A percentile compares a stretch with the other conserved stretches of the same genome.
Conservation (phyloP, 2,329 filamentous ascomycete species). For the Aspergillus thermomutatus region DNA sequence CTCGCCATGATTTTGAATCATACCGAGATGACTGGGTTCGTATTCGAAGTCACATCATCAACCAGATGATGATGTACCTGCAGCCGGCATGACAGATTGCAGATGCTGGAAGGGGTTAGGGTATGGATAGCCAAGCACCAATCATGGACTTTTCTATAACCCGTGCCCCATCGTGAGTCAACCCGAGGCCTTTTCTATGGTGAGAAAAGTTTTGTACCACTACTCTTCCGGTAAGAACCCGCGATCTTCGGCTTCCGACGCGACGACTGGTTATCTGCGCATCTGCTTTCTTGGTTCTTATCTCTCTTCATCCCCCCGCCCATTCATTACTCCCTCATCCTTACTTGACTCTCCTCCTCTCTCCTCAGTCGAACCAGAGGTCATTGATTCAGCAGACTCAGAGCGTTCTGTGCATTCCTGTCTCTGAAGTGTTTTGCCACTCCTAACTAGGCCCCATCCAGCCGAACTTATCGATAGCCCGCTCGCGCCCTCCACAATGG, state of each 20-base stretch:
- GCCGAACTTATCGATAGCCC: not conserved
- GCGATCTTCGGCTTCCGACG: conserved; percentile 1
- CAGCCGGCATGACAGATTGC: not conserved
- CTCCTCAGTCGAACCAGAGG: not conserved
- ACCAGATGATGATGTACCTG: not conserved
- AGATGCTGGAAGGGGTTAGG: conserved; percentile 9
- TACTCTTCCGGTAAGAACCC: conserved; percentile 7
- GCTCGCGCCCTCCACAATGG: conserved; percentile 29
- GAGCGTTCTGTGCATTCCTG: not conserved
- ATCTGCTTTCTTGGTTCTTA: conserved; percentile 2
- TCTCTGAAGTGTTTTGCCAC: not conserved
- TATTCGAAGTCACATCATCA: not conserved
- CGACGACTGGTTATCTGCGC: conserved; percentile 3
- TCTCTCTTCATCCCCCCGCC: conserved; percentile 9
- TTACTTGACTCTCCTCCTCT: not conserved
- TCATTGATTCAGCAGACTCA: not conserved
- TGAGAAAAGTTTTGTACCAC: conserved; percentile 11
- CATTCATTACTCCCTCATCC: not conserved
- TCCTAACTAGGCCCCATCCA: not conserved
- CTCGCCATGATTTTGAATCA: not conserved
- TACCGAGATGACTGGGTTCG: not conserved
- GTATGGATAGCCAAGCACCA: conserved; percentile 12
- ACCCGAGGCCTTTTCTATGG: not conserved
- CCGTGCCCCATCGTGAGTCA: conserved; percentile 17
- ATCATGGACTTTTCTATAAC: conserved; percentile 14